Evolutionary conservation across 805 yeast species (phyloP).

Genomic region (Zygoascus tannicola): DNA sequence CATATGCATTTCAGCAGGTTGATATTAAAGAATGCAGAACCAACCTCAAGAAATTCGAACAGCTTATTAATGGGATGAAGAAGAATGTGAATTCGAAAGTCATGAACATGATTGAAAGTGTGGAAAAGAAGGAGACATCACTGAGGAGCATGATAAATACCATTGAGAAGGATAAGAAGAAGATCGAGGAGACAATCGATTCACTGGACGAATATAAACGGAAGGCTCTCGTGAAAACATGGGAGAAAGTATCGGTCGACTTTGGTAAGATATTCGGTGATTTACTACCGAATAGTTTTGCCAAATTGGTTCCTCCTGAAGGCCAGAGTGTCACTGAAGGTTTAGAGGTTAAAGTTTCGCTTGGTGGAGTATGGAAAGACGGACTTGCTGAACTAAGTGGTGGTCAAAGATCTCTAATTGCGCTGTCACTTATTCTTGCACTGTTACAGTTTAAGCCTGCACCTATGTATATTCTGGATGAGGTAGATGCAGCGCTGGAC

Average conservation of each 20-base stretch:
- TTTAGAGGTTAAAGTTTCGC: conserved; percentile 75
- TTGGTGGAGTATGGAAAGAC: conserved; percentile 94
- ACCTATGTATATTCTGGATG: conserved; percentile 95
- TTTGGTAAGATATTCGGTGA: conserved; percentile 88
- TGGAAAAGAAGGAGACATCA: conserved; percentile 75
- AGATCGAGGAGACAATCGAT: conserved; percentile 78
- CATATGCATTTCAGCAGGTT: conserved; percentile 24
- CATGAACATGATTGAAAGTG: conserved; percentile 85
- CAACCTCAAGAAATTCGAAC: conserved; percentile 46
- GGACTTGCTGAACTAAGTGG: conserved; percentile 92
- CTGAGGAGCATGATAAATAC: conserved; percentile 74
- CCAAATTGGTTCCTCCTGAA: conserved; percentile 76
- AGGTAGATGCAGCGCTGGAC: conserved; percentile 97
- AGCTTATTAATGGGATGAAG: conserved; percentile 58
- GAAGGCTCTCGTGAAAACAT: conserved; percentile 72
- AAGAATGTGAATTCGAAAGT: conserved; percentile 77
- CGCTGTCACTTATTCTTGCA: conserved; percentile 85
- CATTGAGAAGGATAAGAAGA: conserved; percentile 78
- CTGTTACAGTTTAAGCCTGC: conserved; percentile 93
- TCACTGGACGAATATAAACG: conserved; percentile 79
- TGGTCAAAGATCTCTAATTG: conserved; percentile 92
- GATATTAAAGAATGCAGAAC: conserved; percentile 55
- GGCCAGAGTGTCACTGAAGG: conserved; percentile 83
- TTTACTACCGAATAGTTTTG: conserved; percentile 79
- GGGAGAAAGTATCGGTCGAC: conserved; percentile 77